Conservation (phyloP, 2,329 filamentous ascomycete species). For the Botrytis fragariae region DNA sequence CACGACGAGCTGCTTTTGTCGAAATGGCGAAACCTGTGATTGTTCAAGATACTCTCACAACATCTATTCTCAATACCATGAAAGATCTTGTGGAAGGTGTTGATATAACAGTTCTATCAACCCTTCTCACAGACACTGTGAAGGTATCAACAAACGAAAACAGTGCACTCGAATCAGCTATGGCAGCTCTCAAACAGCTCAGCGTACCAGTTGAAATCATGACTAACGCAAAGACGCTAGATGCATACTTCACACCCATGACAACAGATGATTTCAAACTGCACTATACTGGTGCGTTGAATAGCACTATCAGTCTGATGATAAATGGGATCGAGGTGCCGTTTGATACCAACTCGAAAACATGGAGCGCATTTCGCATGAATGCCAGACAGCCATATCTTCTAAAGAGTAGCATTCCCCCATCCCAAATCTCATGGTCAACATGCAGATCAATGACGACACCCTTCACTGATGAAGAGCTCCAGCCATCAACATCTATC, state of each 20-base stretch:
- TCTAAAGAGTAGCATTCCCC: not conserved
- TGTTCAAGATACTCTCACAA: not conserved
- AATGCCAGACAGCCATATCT: not conserved
- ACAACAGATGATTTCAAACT: not conserved
- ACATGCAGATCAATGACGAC: not conserved
- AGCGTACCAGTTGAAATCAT: not conserved
- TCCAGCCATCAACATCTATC: not conserved
- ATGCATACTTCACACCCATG: not conserved
- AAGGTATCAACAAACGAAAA: not conserved
- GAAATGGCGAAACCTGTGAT: not conserved
- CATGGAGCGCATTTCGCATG: not conserved
- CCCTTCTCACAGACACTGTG: not conserved
- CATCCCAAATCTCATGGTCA: not conserved
- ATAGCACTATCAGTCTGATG: not conserved
- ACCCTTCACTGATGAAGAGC: not conserved
- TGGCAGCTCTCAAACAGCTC: not conserved
- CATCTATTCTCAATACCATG: not conserved
- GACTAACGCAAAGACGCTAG: accelerated
- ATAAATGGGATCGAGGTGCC: not conserved
- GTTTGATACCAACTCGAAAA: not conserved
- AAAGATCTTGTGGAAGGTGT: not conserved
- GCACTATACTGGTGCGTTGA: not conserved
- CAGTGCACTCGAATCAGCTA: not conserved
- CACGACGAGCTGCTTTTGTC: not conserved
- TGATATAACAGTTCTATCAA: not conserved